Conservation (phyloP, 2,329 filamentous ascomycete genomes). For the Paramyrothecium roridum region DNA sequence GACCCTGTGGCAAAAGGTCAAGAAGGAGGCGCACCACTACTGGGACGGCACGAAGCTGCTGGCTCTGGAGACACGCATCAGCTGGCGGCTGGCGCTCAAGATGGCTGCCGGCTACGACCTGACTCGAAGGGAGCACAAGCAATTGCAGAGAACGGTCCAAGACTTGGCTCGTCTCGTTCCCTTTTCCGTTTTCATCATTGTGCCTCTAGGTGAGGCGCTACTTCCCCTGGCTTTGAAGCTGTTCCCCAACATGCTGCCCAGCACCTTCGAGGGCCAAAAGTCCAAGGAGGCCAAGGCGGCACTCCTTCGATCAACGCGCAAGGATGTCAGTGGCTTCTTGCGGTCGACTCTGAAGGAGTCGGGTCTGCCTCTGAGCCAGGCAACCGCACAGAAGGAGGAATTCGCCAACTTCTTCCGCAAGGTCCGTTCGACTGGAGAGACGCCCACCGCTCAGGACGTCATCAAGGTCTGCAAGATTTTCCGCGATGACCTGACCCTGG, state of each 20-base stretch:
- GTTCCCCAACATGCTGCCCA: conserved; percentile 96
- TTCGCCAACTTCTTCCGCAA: conserved; percentile 98
- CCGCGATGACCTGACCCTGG: conserved; percentile 93
- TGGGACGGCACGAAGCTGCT: conserved; percentile 98
- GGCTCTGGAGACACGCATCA: conserved; percentile 89
- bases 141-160: conserved; percentile 89
- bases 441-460: conserved; percentile 83
- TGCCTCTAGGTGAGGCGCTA: conserved; percentile 91
- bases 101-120: conserved; percentile 98
- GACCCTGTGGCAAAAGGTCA: conserved; percentile 87
- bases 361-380: conserved; percentile 81
- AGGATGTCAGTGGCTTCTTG: conserved; percentile 90
- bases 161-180: conserved; percentile 90
- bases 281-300: conserved; percentile 86
- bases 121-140: conserved; percentile 86
- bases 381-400: conserved; percentile 86
- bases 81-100: conserved; percentile 84
- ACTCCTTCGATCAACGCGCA: conserved; percentile 77
- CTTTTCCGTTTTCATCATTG: conserved; percentile 95
- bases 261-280: conserved; percentile 91
- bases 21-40: conserved; percentile 90
- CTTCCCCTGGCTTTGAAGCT: conserved; percentile 88
- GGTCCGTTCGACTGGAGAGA: conserved; percentile 85
- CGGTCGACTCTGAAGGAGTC: conserved; percentile 87
- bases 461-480: conserved; percentile 99